Evolutionary conservation across 345 rosid species (phyloP).

Genomic region (Citrus glauca): DNA sequence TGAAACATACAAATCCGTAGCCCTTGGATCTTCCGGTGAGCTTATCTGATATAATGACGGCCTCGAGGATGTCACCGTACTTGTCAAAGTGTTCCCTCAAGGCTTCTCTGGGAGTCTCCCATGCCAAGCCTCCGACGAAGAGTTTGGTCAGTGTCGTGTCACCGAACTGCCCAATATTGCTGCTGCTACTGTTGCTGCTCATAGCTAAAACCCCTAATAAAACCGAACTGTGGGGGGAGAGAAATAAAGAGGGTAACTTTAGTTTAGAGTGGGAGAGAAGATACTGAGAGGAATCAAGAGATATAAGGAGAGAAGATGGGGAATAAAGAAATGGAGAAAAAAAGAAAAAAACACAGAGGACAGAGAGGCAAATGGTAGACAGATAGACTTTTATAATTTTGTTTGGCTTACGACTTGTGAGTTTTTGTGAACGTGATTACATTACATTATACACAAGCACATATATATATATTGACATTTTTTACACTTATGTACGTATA

Average conservation of each 20-base stretch:
- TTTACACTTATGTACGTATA: background rate
- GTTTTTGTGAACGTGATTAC: constrained; percentile 41
- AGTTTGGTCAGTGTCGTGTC: constrained; percentile 95
- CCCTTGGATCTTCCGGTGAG: constrained; percentile 96
- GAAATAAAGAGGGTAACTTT: background rate
- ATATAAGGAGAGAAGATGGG: constrained; percentile 21
- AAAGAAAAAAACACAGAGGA: constrained; percentile 15
- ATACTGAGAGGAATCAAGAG: background rate
- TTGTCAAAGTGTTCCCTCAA: constrained; percentile 81
- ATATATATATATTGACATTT: background rate
- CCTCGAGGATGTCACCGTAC: constrained; percentile 90
- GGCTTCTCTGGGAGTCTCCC: constrained; percentile 93
- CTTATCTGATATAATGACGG: constrained; percentile 90
- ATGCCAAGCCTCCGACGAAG: constrained; percentile 94
- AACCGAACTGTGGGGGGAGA: background rate
- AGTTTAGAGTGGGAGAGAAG: background rate
- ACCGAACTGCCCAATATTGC: constrained; percentile 51
- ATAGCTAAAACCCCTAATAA: background rate
- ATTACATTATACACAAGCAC: background rate
- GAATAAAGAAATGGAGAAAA: constrained; percentile 26
- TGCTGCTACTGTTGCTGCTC: constrained; percentile 32
- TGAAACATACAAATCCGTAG: constrained; percentile 75
- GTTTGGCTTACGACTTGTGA: background rate
- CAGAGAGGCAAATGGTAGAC: constrained; percentile 60
- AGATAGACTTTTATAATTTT: constrained; percentile 19